Evolutionary conservation across 1,284 basidiomycete genomes (phyloP).

Genomic region (Cutaneotrichosporon sp.): DNA sequence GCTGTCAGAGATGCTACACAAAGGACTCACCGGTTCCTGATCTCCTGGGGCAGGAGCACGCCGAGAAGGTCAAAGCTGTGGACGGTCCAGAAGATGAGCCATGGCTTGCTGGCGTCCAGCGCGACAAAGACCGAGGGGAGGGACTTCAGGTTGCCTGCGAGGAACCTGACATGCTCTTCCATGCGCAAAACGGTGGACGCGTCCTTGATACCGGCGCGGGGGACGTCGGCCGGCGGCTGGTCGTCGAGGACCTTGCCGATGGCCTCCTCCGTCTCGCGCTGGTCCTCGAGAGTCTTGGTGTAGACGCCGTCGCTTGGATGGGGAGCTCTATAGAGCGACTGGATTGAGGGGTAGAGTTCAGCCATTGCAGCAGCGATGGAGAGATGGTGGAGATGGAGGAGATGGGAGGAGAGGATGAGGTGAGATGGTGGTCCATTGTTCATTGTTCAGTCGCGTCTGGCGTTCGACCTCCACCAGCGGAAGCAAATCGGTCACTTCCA

Average conservation of each 20-base stretch:
- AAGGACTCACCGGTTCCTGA: slow-evolving; percentile 66
- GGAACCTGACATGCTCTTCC: slow-evolving; percentile 41
- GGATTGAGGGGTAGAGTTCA: slow-evolving; percentile 36
- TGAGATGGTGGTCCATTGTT: not conserved
- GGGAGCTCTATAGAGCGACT: slow-evolving; percentile 29
- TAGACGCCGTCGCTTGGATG: slow-evolving; percentile 58
- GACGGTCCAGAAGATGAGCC: slow-evolving; percentile 88
- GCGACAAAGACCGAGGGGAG: slow-evolving; percentile 72
- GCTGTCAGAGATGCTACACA: slow-evolving; percentile 3
- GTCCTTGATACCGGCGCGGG: slow-evolving; percentile 23
- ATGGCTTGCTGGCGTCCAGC: slow-evolving; percentile 88
- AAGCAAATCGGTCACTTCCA: too few relatives aligned
- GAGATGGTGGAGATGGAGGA: too few relatives aligned
- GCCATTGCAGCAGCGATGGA: not conserved
- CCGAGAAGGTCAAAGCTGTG: slow-evolving; percentile 78
- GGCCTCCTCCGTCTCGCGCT: slow-evolving; percentile 67
- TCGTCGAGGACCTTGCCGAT: slow-evolving; percentile 46
- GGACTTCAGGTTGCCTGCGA: slow-evolving; percentile 41
- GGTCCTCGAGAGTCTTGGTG: slow-evolving; percentile 65
- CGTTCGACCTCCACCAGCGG: slow-evolving; percentile 7
- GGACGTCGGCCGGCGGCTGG: slow-evolving; percentile 18
- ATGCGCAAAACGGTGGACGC: slow-evolving; percentile 30
- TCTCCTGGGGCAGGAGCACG: slow-evolving; percentile 70
- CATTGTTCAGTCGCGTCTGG: not conserved
- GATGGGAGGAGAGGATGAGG: not conserved